Conservation (phyloP, 495 filamentous ascomycete species). For the Penicillium riverlandense region DNA sequence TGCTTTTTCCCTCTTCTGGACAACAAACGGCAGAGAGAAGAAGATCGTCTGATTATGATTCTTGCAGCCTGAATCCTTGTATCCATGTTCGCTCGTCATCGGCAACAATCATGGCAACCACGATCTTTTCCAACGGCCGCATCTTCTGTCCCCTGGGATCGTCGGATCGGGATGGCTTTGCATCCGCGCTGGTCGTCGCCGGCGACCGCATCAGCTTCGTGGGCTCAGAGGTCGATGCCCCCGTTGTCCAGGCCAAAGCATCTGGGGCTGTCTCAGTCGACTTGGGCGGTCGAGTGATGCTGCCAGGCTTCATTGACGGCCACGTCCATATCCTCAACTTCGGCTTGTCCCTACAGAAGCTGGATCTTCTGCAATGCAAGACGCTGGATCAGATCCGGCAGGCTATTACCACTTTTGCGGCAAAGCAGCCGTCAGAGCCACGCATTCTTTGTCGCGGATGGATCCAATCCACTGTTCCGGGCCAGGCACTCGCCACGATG, state of each 20-base stretch:
- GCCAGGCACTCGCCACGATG: constrained; percentile 38
- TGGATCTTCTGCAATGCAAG: constrained; percentile 43
- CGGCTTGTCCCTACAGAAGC: constrained; percentile 50
- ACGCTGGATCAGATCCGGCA: constrained; percentile 43
- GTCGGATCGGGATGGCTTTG: constrained; percentile 1
- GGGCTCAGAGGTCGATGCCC: constrained; percentile 25
- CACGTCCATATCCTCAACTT: constrained; percentile 58
- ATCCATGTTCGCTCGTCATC: no score
- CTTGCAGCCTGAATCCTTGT: no score
- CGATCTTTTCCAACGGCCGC: constrained; percentile 25
- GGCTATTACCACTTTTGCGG: constrained; percentile 39
- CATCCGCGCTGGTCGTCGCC: constrained; percentile 21
- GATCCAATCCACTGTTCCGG: constrained; percentile 53
- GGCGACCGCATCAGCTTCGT: constrained; percentile 28
- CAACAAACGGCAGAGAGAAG: no score
- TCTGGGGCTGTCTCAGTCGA: constrained; percentile 22
- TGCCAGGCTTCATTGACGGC: constrained; percentile 58
- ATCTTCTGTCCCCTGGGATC: constrained; percentile 15
- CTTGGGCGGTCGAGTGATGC: constrained; percentile 36
- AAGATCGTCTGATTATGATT: no score
- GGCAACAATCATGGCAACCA: constrained; percentile 8
- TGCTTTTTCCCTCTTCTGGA: no score
- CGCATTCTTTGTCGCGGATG: constrained; percentile 52
- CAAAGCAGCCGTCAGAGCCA: constrained; percentile 31
- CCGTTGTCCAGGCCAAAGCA: constrained; percentile 5